Conservation (phyloP, 2,329 filamentous ascomycete species). For the Fusarium decemcellulare region DNA sequence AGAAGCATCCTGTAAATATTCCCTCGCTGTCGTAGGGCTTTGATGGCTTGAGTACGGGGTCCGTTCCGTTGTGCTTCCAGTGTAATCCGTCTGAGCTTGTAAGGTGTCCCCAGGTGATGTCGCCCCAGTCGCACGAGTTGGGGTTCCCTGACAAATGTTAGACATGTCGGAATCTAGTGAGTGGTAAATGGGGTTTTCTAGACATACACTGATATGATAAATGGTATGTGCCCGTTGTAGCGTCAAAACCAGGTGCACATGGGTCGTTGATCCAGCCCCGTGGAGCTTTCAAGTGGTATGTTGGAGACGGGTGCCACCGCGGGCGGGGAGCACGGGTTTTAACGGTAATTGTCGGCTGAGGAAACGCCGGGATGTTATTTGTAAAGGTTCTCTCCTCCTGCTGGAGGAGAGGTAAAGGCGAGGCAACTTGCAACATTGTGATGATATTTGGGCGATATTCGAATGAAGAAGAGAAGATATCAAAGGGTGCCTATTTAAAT, state of each 20-base stretch:
- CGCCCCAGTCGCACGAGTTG: constrained; percentile 54
- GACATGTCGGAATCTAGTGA: neutral
- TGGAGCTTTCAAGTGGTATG: constrained; percentile 42
- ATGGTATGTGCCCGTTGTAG: constrained; percentile 40
- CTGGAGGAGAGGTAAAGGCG: neutral
- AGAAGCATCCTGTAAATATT: constrained; percentile 66
- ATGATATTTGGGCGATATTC: neutral
- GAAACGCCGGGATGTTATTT: neutral
- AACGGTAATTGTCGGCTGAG: constrained; percentile 19
- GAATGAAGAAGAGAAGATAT: neutral
- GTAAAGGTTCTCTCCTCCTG: neutral
- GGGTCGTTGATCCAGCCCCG: constrained; percentile 45
- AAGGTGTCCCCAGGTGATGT: constrained; percentile 65
- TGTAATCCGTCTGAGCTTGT: constrained; percentile 57
- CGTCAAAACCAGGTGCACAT: constrained; percentile 42
- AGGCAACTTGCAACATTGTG: too few species aligned
- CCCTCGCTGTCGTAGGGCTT: constrained; percentile 64
- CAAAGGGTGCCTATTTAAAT: neutral
- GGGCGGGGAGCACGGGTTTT: constrained; percentile 18
- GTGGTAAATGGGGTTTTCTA: fast-evolving
- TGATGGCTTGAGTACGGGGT: constrained; percentile 53
- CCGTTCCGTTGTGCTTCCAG: constrained; percentile 58
- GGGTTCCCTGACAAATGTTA: constrained; percentile 51
- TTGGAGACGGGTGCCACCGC: constrained; percentile 34
- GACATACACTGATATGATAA: constrained; percentile 44